Percentiles rank a stretch among this genome's conserved stretches.
Evolutionary conservation across 352 stramenopile genomes (phyloP).

Genomic region (Phytophthora citrophthora): DNA sequence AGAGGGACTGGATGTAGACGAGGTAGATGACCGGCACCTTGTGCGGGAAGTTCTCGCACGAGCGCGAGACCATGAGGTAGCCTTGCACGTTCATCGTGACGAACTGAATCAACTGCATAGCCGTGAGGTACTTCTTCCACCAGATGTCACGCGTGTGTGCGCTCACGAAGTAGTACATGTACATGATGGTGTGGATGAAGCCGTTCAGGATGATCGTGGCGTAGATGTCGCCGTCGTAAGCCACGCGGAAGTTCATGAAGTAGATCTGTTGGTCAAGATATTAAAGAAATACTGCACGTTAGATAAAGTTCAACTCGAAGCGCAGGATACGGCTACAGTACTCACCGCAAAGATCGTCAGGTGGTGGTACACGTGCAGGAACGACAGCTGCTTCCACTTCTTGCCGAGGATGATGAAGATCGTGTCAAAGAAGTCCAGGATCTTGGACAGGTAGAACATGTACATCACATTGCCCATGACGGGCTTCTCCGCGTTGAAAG

Average conservation of each 20-base stretch:
- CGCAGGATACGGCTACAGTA: background rate
- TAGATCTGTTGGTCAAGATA: slow-evolving; percentile 77
- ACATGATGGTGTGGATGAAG: slow-evolving; percentile 99
- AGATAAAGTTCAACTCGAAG: background rate
- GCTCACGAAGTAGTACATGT: slow-evolving; percentile 99
- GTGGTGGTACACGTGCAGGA: slow-evolving; percentile 99
- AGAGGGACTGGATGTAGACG: slow-evolving; percentile 91
- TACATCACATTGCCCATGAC: slow-evolving; percentile 96
- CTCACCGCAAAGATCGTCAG: slow-evolving; percentile 94
- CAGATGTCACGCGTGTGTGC: slow-evolving; percentile 97
- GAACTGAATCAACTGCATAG: slow-evolving; percentile 97
- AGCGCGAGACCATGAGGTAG: slow-evolving; percentile 84
- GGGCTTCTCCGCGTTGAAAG: slow-evolving; percentile 88
- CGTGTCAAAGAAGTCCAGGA: slow-evolving; percentile 93
- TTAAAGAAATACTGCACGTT: slow-evolving; percentile 4
- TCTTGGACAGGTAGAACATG: slow-evolving; percentile 99
- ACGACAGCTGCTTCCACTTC: slow-evolving; percentile 97
- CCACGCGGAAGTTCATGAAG: slow-evolving; percentile 93
- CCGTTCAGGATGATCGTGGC: slow-evolving; percentile 97
- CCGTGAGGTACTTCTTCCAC: slow-evolving; percentile 98
- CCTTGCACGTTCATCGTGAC: slow-evolving; percentile 84
- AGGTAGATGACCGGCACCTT: slow-evolving; percentile 93
- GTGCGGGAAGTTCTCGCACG: slow-evolving; percentile 80
- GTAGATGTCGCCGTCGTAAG: slow-evolving; percentile 97
- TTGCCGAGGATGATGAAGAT: slow-evolving; percentile 99